These are phyloP conservation scores for Fraxinus greggii DNA, from an alignment of 305 asterid genomes.

Conservation along the genomic window DNA sequence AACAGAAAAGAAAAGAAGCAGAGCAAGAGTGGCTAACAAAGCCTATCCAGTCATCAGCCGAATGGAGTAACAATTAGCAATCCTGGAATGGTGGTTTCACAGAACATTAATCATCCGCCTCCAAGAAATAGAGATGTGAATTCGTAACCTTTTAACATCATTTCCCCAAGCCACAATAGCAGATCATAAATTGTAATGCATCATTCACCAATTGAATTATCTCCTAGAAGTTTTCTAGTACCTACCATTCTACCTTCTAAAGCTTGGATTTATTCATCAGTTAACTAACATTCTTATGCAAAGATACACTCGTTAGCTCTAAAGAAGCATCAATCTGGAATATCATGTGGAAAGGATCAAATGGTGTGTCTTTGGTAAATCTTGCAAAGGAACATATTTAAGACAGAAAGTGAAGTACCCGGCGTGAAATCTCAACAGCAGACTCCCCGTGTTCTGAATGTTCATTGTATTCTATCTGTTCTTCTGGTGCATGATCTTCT, in stretches of 20 bases:
- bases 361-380: background rate
- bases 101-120: constrained; percentile 1
- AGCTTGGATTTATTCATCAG: constrained; percentile 5
- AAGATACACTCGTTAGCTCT: background rate
- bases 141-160: background rate
- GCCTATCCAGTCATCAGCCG: background rate
- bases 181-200: constrained; percentile 8
- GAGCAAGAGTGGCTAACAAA: background rate
- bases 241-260: background rate
- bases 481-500: constrained; percentile 54
- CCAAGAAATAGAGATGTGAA: background rate
- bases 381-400: background rate
- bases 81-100: background rate
- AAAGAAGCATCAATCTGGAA: constrained; percentile 6
- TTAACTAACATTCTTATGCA: constrained; percentile 1
- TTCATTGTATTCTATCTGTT: constrained; percentile 45
- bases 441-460: constrained; percentile 53
- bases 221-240: constrained; percentile 2
- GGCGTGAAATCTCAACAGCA: constrained; percentile 58
- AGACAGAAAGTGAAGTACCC: constrained; percentile 54
- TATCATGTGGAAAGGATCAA: background rate
- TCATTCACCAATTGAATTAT: background rate
- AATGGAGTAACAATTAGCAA: background rate
- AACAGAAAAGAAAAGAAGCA: background rate
- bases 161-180: constrained; percentile 13